These are phyloP conservation scores for Sungouiella thailandica DNA, from an alignment of 805 yeast species.

Conservation along the genomic window DNA sequence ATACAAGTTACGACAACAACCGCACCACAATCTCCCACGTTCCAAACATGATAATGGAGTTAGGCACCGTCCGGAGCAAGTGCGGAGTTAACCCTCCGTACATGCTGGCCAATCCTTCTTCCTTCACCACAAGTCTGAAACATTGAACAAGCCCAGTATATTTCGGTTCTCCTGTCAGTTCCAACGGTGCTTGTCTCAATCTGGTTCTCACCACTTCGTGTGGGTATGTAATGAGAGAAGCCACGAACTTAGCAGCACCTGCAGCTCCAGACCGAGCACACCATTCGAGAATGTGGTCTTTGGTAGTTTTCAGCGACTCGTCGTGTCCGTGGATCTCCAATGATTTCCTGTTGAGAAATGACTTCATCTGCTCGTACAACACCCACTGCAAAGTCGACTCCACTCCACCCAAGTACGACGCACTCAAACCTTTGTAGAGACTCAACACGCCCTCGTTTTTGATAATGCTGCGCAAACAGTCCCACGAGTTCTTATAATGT, in stretches of 20 bases:
- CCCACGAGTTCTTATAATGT: constrained; percentile 77
- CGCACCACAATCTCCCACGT: constrained; percentile 81
- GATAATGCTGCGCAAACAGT: constrained; percentile 68
- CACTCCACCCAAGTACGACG: constrained; percentile 88
- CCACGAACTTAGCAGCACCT: constrained; percentile 91
- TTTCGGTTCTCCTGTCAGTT: constrained; percentile 71
- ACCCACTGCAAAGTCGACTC: constrained; percentile 97
- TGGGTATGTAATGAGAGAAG: constrained; percentile 90
- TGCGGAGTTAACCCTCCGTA: constrained; percentile 98
- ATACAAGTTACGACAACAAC: constrained; percentile 18
- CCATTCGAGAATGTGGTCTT: constrained; percentile 81
- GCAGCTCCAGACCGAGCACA: constrained; percentile 96
- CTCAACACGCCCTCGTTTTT: constrained; percentile 75
- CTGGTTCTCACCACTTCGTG: constrained; percentile 97
- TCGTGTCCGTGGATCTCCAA: constrained; percentile 29
- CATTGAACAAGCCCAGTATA: constrained; percentile 88
- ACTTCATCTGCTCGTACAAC: constrained; percentile 90
- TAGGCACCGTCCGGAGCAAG: constrained; percentile 93
- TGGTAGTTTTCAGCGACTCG: constrained; percentile 30
- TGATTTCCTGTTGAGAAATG: constrained; percentile 51
- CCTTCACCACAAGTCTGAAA: constrained; percentile 76
- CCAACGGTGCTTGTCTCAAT: constrained; percentile 84
- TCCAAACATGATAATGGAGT: constrained; percentile 97
- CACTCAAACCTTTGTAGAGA: constrained; percentile 85
- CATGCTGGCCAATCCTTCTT: constrained; percentile 90